phyloP scores from a whole-genome alignment of 495 filamentous ascomycete species.

The Cercophora samala region DNA sequence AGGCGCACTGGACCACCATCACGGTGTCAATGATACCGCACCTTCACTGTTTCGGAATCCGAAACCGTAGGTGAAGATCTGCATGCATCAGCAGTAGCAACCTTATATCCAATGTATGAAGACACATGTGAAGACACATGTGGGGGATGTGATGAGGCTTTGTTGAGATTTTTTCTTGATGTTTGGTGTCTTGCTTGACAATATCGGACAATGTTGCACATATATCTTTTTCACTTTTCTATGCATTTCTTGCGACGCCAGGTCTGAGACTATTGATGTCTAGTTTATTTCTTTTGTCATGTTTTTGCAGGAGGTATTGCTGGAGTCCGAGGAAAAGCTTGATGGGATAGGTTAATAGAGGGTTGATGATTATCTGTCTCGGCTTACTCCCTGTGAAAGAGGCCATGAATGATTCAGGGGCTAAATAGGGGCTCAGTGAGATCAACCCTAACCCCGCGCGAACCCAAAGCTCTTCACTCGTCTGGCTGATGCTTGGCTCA shows the following conservation, averaged over 20 bases:
- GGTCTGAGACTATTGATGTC: not conserved
- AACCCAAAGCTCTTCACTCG: too few species aligned
- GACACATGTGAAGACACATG: not conserved
- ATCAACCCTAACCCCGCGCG: not conserved
- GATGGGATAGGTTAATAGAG: not conserved
- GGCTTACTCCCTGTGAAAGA: not conserved
- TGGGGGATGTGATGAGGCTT: not conserved
- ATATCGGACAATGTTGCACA: constrained; percentile 8
- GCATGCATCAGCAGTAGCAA: not conserved
- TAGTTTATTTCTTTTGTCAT: not conserved
- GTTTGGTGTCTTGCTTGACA: not conserved
- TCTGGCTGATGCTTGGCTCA: not conserved
- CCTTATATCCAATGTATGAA: not conserved
- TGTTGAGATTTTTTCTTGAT: not conserved
- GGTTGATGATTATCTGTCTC: not conserved
- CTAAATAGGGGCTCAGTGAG: not conserved
- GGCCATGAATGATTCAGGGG: not conserved
- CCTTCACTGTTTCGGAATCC: not conserved
- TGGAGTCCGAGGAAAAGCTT: not conserved
- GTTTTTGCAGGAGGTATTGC: not conserved
- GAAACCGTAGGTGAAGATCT: not conserved
- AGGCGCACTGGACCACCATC: constrained; percentile 30
- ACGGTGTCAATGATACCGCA: constrained; percentile 16
- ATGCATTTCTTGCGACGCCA: not conserved
- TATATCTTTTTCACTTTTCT: constrained; percentile 8